These are phyloP conservation scores for Coccomyxa sp. DNA, from an alignment of 139 green algal genomes.

Conservation along the genomic window DNA sequence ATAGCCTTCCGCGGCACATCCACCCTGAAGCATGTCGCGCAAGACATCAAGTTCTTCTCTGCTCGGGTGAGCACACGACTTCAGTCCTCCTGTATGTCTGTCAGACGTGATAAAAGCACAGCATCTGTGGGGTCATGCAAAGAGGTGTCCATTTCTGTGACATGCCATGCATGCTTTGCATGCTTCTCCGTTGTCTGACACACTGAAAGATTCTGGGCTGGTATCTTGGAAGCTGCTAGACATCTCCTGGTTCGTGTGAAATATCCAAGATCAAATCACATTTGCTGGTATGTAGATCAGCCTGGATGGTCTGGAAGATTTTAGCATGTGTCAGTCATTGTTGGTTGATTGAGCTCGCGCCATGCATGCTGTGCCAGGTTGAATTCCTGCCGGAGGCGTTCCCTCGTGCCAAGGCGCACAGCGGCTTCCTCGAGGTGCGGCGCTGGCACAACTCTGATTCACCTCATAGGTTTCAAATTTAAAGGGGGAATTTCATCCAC, in stretches of 20 bases:
- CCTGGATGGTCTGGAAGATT: too few relatives aligned
- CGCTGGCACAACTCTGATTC: too few relatives aligned
- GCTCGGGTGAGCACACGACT: not conserved
- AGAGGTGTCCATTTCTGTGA: too few relatives aligned
- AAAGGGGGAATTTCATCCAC: too few relatives aligned
- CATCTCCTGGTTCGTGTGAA: not conserved
- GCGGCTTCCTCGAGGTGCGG: not conserved
- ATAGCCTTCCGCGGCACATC: constrained; percentile 31
- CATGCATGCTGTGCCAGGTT: constrained; percentile 1
- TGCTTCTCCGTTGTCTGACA: not conserved
- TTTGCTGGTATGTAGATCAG: too few relatives aligned
- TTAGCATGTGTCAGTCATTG: too few relatives aligned
- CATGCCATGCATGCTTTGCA: too few relatives aligned
- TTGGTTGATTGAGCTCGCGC: too few relatives aligned
- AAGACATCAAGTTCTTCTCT: constrained; percentile 15
- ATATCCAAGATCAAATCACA: too few relatives aligned
- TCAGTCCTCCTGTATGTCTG: too few relatives aligned
- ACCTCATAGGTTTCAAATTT: too few relatives aligned
- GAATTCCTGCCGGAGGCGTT: constrained; percentile 17
- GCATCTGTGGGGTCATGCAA: not conserved
- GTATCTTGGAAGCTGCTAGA: not conserved
- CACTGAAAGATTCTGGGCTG: not conserved
- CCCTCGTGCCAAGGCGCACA: not conserved
- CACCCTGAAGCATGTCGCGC: constrained; percentile 15
- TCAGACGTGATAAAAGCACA: not conserved